phyloP scores from a whole-genome alignment of 1,139 yeast genomes.

The Debaryomycetaceae sp. region DNA sequence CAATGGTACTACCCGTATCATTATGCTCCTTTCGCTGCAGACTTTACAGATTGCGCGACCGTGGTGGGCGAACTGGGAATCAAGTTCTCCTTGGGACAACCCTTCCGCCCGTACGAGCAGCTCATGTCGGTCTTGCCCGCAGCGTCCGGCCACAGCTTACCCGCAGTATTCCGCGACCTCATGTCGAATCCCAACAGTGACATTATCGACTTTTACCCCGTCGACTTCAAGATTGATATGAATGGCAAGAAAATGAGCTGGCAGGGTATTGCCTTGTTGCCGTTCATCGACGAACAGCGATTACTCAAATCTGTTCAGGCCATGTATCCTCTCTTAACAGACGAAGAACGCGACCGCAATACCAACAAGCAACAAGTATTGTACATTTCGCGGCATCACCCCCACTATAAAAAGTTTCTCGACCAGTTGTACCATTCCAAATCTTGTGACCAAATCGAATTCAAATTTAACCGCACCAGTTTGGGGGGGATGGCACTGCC shows the following conservation, averaged over 20 bases:
- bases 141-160: conserved; percentile 86
- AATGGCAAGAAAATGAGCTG: conserved; percentile 91
- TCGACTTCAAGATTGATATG: conserved; percentile 83
- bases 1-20: conserved; percentile 96
- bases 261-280: conserved; percentile 88
- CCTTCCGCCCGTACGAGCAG: conserved; percentile 91
- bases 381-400: conserved; percentile 47
- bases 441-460: conserved; percentile 17
- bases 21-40: conserved; percentile 95
- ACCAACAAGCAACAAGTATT: conserved; percentile 53
- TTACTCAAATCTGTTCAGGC: conserved; percentile 54
- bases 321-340: conserved; percentile 54
- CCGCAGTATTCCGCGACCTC: conserved; percentile 69
- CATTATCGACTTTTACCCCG: conserved; percentile 86
- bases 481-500: conserved; percentile 55
- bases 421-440: conserved; percentile 19
- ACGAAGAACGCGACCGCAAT: conserved; percentile 62
- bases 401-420: conserved; percentile 28
- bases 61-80: conserved; percentile 44
- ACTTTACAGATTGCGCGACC: conserved; percentile 47
- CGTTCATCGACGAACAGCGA: conserved; percentile 81
- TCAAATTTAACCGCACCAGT: conserved; percentile 43
- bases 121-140: conserved; percentile 97
- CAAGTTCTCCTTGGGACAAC: conserved; percentile 58
- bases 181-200: conserved; percentile 78